Evolutionary conservation across 352 stramenopile species (phyloP).

Genomic region (Pilasporangium apinafurcum): DNA sequence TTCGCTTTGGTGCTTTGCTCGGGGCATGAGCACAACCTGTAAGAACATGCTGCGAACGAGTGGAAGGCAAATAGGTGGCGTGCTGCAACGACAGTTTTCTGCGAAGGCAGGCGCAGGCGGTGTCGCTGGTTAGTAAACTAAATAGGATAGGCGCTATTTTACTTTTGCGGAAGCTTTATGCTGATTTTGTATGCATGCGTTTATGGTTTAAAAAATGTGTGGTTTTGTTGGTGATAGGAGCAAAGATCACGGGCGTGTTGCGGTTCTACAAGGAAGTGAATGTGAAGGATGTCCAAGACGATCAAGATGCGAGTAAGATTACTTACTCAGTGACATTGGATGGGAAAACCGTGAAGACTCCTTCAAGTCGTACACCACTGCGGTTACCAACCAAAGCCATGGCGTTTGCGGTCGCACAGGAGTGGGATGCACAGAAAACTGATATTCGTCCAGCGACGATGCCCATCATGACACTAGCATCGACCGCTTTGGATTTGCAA

Average conservation of each 20-base stretch:
- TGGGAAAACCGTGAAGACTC: slow-evolving; percentile 79
- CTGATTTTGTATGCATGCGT: no score
- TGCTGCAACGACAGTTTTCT: slow-evolving; percentile 29
- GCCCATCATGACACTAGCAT: slow-evolving; percentile 85
- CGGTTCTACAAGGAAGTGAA: slow-evolving; percentile 83
- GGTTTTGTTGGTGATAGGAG: slow-evolving; percentile 17
- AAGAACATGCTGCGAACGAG: slow-evolving; percentile 22
- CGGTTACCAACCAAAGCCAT: slow-evolving; percentile 57
- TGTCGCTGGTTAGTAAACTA: slow-evolving; percentile 18
- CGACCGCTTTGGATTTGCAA: slow-evolving; percentile 67
- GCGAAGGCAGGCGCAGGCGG: slow-evolving; percentile 37
- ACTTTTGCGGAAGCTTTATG: no score
- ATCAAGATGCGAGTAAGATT: slow-evolving; percentile 11
- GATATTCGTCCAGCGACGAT: slow-evolving; percentile 78
- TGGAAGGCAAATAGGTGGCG: slow-evolving; percentile 9
- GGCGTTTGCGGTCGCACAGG: slow-evolving; percentile 66
- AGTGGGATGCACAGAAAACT: slow-evolving; percentile 77
- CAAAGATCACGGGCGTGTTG: slow-evolving; percentile 71
- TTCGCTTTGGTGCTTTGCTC: no score
- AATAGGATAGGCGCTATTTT: no score
- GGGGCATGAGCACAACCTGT: no score
- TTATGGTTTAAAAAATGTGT: no score
- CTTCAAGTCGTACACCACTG: slow-evolving; percentile 44
- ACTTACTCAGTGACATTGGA: slow-evolving; percentile 72
- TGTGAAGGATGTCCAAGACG: slow-evolving; percentile 47